Evolutionary conservation across 495 filamentous ascomycete species (phyloP).

Genomic region (Aspergillus olivimuriae): DNA sequence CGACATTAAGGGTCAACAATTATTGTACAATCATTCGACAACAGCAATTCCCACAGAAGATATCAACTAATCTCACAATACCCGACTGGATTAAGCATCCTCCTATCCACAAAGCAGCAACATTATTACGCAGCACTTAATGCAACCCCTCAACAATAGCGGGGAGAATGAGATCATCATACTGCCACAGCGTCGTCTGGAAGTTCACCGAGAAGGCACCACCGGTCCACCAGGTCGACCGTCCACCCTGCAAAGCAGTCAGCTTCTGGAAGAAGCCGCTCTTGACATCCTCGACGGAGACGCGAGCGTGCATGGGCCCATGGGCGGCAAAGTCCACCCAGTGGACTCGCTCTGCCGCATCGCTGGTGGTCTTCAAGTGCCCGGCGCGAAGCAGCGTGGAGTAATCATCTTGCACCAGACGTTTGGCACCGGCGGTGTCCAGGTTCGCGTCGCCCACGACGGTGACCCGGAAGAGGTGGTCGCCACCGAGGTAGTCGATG

Average conservation of each 20-base stretch:
- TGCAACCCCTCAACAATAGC: constrained; percentile 15
- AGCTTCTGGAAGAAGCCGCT: constrained; percentile 29
- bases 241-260: constrained; percentile 32
- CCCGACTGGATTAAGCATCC: no score
- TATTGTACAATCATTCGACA: no score
- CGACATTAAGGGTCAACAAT: no score
- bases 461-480: constrained; percentile 31
- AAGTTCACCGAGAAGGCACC: constrained; percentile 34
- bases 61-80: no score
- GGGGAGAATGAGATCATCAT: constrained; percentile 23
- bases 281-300: constrained; percentile 22
- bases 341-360: constrained; percentile 14
- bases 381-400: constrained; percentile 23
- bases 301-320: constrained; percentile 30
- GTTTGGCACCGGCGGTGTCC: constrained; percentile 21
- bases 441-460: constrained; percentile 30
- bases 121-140: no score
- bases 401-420: constrained; percentile 19
- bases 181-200: constrained; percentile 34
- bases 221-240: constrained; percentile 37
- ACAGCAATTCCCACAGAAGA: no score
- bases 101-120: no score
- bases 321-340: constrained; percentile 33
- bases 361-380: constrained; percentile 11
- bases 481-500: constrained; percentile 22